These are phyloP conservation scores for Achaetomiella virescens DNA, from an alignment of 495 filamentous ascomycete genomes.

Conservation along the genomic window DNA sequence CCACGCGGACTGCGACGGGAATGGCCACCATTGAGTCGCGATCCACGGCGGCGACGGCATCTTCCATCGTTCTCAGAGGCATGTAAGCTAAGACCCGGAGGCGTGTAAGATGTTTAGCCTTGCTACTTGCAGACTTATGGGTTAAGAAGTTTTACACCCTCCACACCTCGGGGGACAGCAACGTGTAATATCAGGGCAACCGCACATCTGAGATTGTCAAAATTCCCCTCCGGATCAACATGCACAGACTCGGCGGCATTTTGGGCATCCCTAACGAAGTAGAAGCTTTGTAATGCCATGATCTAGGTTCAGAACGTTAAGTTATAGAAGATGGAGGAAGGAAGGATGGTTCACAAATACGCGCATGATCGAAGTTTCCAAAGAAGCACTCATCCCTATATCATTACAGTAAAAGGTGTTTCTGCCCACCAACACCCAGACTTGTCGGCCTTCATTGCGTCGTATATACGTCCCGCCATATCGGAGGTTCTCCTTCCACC, in stretches of 20 bases:
- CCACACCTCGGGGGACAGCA: neutral
- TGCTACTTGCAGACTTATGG: neutral
- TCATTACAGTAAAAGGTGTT: no score
- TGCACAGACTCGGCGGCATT: neutral
- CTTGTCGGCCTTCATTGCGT: no score
- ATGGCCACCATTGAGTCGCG: conserved; percentile 24
- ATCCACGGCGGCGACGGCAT: conserved; percentile 19
- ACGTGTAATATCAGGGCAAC: neutral
- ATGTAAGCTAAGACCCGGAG: conserved; percentile 37
- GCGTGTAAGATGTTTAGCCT: neutral
- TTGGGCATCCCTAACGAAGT: neutral
- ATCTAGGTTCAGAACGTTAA: neutral
- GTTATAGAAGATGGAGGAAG: neutral
- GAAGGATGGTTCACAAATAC: no score
- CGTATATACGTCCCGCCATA: no score
- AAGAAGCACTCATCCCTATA: no score
- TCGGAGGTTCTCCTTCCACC: no score
- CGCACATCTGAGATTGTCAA: neutral
- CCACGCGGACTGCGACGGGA: conserved; percentile 38
- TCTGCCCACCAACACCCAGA: neutral
- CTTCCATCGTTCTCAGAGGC: conserved; percentile 20
- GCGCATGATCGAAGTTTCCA: no score
- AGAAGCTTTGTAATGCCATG: neutral
- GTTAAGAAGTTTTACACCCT: neutral
- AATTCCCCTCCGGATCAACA: neutral